Conservation (phyloP, 345 rosid species). For the Eucalyptus fibrosa region DNA sequence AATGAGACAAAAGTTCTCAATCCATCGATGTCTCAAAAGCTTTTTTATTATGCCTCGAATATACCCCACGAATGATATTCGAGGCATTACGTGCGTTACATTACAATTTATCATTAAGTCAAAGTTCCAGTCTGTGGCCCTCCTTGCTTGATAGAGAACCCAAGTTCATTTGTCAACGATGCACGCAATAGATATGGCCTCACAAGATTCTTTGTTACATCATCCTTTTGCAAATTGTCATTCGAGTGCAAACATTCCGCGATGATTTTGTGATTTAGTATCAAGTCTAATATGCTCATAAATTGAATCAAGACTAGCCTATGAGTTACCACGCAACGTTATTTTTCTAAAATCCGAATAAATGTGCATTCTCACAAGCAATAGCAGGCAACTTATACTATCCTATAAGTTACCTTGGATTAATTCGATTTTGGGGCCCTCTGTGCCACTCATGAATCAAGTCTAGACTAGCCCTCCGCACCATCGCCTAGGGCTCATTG, state of each 20-base stretch:
- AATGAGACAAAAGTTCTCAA: background rate
- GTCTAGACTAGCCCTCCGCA: too few relatives aligned
- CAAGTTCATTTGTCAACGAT: background rate
- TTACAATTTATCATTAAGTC: background rate
- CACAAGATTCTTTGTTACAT: background rate
- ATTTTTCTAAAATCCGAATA: background rate
- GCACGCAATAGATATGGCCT: background rate
- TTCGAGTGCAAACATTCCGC: too few relatives aligned
- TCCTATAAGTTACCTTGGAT: background rate
- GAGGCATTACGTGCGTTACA: background rate
- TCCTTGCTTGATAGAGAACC: background rate
- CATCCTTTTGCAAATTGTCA: background rate
- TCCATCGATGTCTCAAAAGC: background rate
- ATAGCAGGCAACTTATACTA: background rate
- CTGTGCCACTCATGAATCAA: too few relatives aligned
- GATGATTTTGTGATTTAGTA: background rate
- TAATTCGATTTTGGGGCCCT: too few relatives aligned
- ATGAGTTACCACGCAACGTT: background rate
- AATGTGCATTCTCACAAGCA: background rate
- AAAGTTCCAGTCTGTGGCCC: background rate
- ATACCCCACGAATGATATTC: background rate
- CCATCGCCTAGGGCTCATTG: too few relatives aligned
- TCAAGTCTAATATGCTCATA: accelerated
- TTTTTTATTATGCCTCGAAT: too few relatives aligned
- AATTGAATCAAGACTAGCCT: background rate